phyloP scores from a whole-genome alignment of 2,329 filamentous ascomycete species.

The Aspergillus clavatus region DNA sequence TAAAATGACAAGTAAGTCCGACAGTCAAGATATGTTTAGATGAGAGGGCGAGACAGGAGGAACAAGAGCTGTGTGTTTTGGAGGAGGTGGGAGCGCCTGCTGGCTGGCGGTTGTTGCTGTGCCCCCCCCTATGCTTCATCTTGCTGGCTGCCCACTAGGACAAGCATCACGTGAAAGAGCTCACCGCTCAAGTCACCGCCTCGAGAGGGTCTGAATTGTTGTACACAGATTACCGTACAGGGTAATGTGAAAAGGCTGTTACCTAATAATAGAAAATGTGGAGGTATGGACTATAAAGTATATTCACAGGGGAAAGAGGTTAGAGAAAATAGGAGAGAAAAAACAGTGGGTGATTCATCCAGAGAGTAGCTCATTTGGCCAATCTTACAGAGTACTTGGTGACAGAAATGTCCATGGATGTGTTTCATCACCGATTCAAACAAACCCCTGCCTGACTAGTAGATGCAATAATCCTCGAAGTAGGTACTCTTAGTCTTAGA shows the following conservation, averaged over 20 bases:
- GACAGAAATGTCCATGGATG: too few species aligned
- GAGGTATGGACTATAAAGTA: too few species aligned
- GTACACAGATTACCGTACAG: slow-evolving; percentile 6
- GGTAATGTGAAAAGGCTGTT: not conserved
- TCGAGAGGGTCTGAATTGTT: not conserved
- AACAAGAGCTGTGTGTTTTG: slow-evolving; percentile 19
- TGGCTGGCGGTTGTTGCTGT: slow-evolving; percentile 27
- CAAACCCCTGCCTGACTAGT: not conserved
- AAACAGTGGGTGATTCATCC: too few species aligned
- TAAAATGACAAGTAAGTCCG: too few species aligned
- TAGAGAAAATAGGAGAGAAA: too few species aligned
- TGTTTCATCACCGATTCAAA: not conserved
- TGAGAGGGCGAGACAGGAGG: slow-evolving; percentile 4
- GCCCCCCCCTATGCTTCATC: slow-evolving; percentile 23
- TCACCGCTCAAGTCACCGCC: slow-evolving; percentile 2
- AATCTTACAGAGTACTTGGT: too few species aligned
- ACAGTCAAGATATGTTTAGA: slow-evolving; percentile 1
- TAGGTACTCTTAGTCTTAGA: too few species aligned
- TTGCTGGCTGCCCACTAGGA: slow-evolving; percentile 19
- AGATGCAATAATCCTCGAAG: not conserved
- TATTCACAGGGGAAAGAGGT: too few species aligned
- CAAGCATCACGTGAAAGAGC: slow-evolving; percentile 16
- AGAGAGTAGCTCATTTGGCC: too few species aligned
- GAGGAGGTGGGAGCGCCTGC: slow-evolving; percentile 22
- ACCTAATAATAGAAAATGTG: too few species aligned